Conservation (phyloP, 164 flowering plant genomes). For the Berberis vulgaris region DNA sequence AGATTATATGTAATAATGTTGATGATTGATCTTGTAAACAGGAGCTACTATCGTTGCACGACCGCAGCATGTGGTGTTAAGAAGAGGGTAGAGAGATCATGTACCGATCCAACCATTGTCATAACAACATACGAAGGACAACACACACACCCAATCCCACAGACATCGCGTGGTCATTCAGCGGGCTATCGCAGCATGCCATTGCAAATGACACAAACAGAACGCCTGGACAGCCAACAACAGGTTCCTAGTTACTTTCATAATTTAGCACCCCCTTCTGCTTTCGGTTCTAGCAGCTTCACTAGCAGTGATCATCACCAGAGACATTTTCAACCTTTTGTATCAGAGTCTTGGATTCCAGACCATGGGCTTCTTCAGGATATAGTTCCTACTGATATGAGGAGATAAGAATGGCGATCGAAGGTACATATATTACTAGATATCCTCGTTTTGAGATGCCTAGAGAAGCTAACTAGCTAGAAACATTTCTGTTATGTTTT, state of each 20-base stretch:
- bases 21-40: conserved; percentile 5
- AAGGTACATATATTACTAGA: too few species aligned
- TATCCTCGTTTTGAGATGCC: too few species aligned
- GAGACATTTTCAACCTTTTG: conserved; percentile 8
- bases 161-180: conserved; percentile 44
- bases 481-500: too few species aligned
- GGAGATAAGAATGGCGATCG: conserved; percentile 22
- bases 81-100: conserved; percentile 83
- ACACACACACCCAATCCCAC: conserved; percentile 69
- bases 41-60: conserved; percentile 97
- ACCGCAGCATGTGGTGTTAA: conserved; percentile 71
- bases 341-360: conserved; percentile 24
- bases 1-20: too few species aligned
- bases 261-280: conserved; percentile 21
- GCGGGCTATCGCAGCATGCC: conserved; percentile 8
- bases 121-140: conserved; percentile 90
- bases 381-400: conserved; percentile 46
- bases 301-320: not conserved
- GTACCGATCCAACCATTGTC: conserved; percentile 61
- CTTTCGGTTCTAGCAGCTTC: conserved; percentile 2
- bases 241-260: conserved; percentile 17
- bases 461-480: too few species aligned
- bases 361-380: conserved; percentile 80
- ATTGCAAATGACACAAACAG: conserved; percentile 12
- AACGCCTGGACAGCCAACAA: conserved; percentile 7